These are phyloP conservation scores for Candida dajiaensis DNA, from an alignment of 805 yeast species.

Conservation along the genomic window DNA sequence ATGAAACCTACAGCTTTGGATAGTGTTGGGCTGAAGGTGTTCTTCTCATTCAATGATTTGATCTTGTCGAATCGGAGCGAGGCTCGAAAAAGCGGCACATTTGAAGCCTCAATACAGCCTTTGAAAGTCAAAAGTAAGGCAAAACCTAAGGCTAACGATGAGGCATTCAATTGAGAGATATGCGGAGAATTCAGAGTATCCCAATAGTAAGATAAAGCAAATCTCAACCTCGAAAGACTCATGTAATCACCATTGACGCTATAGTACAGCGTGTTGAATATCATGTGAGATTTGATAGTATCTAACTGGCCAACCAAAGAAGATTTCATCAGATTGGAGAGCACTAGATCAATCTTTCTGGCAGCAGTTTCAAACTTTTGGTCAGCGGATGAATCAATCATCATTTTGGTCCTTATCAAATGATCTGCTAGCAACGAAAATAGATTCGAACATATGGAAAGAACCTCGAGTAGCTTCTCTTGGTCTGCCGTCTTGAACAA, in stretches of 20 bases:
- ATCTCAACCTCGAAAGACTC: constrained; percentile 10
- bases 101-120: not conserved
- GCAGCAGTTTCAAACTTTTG: constrained; percentile 19
- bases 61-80: constrained; percentile 8
- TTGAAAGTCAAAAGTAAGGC: constrained; percentile 3
- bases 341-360: constrained; percentile 18
- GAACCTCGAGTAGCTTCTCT: constrained; percentile 8
- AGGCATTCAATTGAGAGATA: constrained; percentile 1
- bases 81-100: constrained; percentile 2
- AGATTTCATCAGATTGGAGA: constrained; percentile 7
- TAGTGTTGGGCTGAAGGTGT: constrained; percentile 3
- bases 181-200: constrained; percentile 5
- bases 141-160: constrained; percentile 5
- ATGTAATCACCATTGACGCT: constrained; percentile 12
- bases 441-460: constrained; percentile 16
- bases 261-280: constrained; percentile 13
- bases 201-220: constrained; percentile 9
- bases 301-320: constrained; percentile 8
- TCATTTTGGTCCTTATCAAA: constrained; percentile 16
- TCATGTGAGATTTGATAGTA: constrained; percentile 17
- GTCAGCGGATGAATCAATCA: constrained; percentile 19
- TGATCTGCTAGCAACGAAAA: constrained; percentile 19
- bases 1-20: constrained; percentile 10
- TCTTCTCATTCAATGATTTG: not conserved
- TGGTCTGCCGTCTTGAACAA: constrained; percentile 12